Percentiles rank a stretch among this genome's conserved stretches.
phyloP scores from a whole-genome alignment of 768 basidiomycete genomes.

The Lactarius vividus region DNA sequence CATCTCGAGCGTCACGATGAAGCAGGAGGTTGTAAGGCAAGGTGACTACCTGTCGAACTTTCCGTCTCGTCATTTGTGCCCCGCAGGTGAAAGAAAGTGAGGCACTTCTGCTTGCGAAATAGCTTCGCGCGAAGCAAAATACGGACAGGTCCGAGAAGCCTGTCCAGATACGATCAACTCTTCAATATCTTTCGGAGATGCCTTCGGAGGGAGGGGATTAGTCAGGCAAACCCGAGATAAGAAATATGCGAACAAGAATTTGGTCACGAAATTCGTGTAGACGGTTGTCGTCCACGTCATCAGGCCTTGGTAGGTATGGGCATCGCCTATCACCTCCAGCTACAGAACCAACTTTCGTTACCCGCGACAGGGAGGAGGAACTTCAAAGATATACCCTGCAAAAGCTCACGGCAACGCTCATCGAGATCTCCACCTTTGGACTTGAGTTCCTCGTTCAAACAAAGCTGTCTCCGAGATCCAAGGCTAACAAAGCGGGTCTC shows the following conservation, averaged over 20 bases:
- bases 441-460: conserved; percentile 81
- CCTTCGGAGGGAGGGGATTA: conserved; percentile 43
- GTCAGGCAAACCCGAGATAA: not conserved
- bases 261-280: conserved; percentile 87
- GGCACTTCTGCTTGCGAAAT: conserved; percentile 86
- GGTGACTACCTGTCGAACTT: conserved; percentile 64
- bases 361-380: not conserved
- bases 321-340: conserved; percentile 71
- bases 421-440: conserved; percentile 68
- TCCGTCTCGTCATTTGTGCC: conserved; percentile 8
- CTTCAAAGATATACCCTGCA: conserved; percentile 48
- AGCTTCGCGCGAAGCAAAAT: conserved; percentile 86
- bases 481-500: conserved; percentile 72
- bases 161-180: conserved; percentile 78
- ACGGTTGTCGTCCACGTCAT: conserved; percentile 51
- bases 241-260: conserved; percentile 59
- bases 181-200: conserved; percentile 90
- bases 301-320: conserved; percentile 66
- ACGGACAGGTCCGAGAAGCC: conserved; percentile 74
- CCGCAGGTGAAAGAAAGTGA: not conserved
- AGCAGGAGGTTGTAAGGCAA: conserved; percentile 93
- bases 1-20: conserved; percentile 77
- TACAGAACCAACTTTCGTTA: conserved; percentile 19
- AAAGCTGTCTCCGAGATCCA: conserved; percentile 87
- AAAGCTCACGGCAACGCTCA: conserved; percentile 81